Evolutionary conservation across 2,329 filamentous ascomycete species (phyloP).

Genomic region (Talaromyces sp.): DNA sequence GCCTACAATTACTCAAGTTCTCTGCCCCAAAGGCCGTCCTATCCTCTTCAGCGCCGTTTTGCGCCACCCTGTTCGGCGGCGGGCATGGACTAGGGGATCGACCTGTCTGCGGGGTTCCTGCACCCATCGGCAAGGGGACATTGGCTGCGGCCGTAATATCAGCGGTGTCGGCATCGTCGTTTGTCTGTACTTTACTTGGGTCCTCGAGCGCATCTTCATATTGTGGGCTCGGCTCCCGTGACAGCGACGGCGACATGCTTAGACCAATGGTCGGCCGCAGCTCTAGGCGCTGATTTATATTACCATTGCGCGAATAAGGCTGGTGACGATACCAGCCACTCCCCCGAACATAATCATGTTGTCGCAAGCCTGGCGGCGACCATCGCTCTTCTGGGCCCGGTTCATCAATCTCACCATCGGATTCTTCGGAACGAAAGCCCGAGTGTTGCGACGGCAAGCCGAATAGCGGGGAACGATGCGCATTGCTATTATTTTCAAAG

Average conservation of each 20-base stretch:
- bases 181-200: slow-evolving; percentile 32
- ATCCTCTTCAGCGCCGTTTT: slow-evolving; percentile 33
- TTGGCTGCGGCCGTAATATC: slow-evolving; percentile 44
- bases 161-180: slow-evolving; percentile 26
- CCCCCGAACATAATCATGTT: slow-evolving; percentile 52
- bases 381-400: slow-evolving; percentile 53
- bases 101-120: slow-evolving; percentile 60
- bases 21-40: slow-evolving; percentile 39
- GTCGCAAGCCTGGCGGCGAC: slow-evolving; percentile 67
- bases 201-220: slow-evolving; percentile 60
- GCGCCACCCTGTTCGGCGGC: slow-evolving; percentile 28
- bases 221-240: slow-evolving; percentile 61
- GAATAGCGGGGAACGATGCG: slow-evolving; percentile 54
- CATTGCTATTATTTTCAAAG: slow-evolving; percentile 58
- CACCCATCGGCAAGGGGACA: slow-evolving; percentile 58
- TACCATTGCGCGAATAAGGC: slow-evolving; percentile 50
- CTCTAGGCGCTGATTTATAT: slow-evolving; percentile 36
- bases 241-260: slow-evolving; percentile 51
- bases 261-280: slow-evolving; percentile 45
- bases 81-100: slow-evolving; percentile 59
- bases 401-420: slow-evolving; percentile 46
- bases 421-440: slow-evolving; percentile 61
- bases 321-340: slow-evolving; percentile 59
- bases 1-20: slow-evolving; percentile 56
- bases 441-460: slow-evolving; percentile 63